Conservation (phyloP, 2,329 filamentous ascomycete genomes). For the Sarocladiaceae sp. region DNA sequence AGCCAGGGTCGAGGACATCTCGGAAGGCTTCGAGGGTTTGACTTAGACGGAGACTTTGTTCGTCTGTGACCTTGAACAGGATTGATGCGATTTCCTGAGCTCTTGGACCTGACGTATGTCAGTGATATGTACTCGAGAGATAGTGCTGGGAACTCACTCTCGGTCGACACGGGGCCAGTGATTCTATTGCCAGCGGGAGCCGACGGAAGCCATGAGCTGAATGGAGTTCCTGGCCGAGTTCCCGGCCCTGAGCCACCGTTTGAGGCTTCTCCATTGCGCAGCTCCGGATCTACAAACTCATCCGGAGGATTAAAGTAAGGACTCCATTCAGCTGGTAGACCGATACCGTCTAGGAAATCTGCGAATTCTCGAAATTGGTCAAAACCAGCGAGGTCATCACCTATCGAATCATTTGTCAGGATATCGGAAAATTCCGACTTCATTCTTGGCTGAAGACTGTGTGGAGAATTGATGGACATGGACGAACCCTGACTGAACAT, state of each 20-base stretch:
- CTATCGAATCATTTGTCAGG: background rate
- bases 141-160: constrained; percentile 2
- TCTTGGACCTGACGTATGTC: background rate
- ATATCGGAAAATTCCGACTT: too few species aligned
- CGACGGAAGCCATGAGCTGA: constrained; percentile 33
- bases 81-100: background rate
- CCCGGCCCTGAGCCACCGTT: constrained; percentile 9
- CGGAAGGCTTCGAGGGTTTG: constrained; percentile 22
- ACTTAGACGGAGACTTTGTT: constrained; percentile 24
- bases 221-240: constrained; percentile 27
- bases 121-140: background rate
- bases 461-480: background rate
- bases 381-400: constrained; percentile 15
- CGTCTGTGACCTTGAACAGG: constrained; percentile 27
- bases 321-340: constrained; percentile 33
- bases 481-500: constrained; percentile 23
- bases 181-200: constrained; percentile 26
- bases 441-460: too few species aligned
- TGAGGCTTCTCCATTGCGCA: constrained; percentile 12
- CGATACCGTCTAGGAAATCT: constrained; percentile 32
- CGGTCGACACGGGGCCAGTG: constrained; percentile 13
- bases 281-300: constrained; percentile 17
- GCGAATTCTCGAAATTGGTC: constrained; percentile 34
- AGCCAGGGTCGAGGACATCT: constrained; percentile 23
- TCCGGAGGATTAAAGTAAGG: constrained; percentile 28